Conservation (phyloP, 148 eudicot genomes). For the Chenopodium berlandieri region DNA sequence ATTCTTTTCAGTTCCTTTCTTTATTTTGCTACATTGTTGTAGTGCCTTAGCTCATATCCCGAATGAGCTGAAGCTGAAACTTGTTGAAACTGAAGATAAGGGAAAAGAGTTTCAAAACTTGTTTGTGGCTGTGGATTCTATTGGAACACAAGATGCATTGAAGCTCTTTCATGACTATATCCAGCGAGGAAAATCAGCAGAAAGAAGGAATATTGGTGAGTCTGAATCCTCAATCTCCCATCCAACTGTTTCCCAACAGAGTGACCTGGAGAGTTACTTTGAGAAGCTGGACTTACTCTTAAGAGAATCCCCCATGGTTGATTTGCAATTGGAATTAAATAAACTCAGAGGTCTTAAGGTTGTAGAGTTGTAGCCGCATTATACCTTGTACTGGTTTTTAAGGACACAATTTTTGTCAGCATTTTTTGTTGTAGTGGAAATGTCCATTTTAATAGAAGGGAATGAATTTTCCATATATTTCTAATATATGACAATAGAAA, state of each 20-base stretch:
- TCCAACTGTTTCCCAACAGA: slow-evolving; percentile 24
- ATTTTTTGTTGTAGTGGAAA: background rate
- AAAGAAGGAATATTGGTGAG: slow-evolving; percentile 21
- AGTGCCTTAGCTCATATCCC: slow-evolving; percentile 71
- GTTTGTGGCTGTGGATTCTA: slow-evolving; percentile 48
- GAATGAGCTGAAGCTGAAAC: slow-evolving; percentile 41
- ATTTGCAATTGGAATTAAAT: slow-evolving; percentile 33
- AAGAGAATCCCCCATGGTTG: slow-evolving; percentile 32
- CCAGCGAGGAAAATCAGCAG: slow-evolving; percentile 25
- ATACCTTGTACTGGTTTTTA: background rate
- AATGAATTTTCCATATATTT: background rate
- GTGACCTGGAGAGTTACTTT: slow-evolving; percentile 38
- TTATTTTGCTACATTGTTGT: slow-evolving; percentile 13
- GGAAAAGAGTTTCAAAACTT: slow-evolving; percentile 45
- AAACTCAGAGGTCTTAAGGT: slow-evolving; percentile 15
- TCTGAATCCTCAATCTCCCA: slow-evolving; percentile 14
- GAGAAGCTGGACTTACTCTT: slow-evolving; percentile 51
- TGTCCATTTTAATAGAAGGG: background rate
- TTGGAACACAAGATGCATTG: slow-evolving; percentile 61
- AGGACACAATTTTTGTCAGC: background rate
- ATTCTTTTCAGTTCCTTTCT: background rate
- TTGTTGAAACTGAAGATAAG: slow-evolving; percentile 52
- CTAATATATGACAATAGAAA: background rate
- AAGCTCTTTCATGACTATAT: slow-evolving; percentile 49
- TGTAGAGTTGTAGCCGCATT: background rate